Evolutionary conservation across 768 basidiomycete genomes (phyloP).

Genomic region (Boletus bicolor): DNA sequence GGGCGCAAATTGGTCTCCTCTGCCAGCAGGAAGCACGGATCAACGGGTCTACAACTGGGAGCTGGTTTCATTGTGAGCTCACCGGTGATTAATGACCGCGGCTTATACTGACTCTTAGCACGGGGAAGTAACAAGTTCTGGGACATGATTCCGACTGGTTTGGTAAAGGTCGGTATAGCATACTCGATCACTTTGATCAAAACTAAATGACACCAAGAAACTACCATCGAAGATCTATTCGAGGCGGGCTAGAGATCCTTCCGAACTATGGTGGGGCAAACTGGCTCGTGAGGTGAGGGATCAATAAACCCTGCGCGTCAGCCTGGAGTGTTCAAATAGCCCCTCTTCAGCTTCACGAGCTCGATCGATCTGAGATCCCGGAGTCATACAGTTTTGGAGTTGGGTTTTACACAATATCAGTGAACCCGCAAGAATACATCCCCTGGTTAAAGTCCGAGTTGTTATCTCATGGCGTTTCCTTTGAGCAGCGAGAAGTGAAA

Average conservation of each 20-base stretch:
- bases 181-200: background rate
- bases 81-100: background rate
- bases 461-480: slow-evolving; percentile 37
- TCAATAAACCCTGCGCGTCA: background rate
- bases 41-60: slow-evolving; percentile 38
- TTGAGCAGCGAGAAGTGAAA: slow-evolving; percentile 41
- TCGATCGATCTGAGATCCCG: slow-evolving; percentile 36
- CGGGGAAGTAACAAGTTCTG: slow-evolving; percentile 42
- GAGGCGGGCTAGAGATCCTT: slow-evolving; percentile 12
- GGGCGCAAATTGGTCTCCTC: slow-evolving; percentile 49
- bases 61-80: slow-evolving; percentile 39
- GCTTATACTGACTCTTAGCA: slow-evolving; percentile 1
- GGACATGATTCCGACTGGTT: slow-evolving; percentile 43
- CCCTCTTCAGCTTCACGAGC: slow-evolving; percentile 30
- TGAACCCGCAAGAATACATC: slow-evolving; percentile 51
- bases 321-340: background rate
- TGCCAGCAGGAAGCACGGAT: slow-evolving; percentile 36
- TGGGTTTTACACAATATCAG: slow-evolving; percentile 44
- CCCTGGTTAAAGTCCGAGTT: slow-evolving; percentile 45
- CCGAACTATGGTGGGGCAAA: slow-evolving; percentile 38
- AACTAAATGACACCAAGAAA: slow-evolving; percentile 27
- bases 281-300: slow-evolving; percentile 39
- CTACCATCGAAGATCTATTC: slow-evolving; percentile 38
- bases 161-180: slow-evolving; percentile 34
- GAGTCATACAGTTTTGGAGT: slow-evolving; percentile 36